Percentiles rank a stretch among this genome's conserved stretches.
Conservation (phyloP, 2,329 filamentous ascomycete species). For the Diaporthe citrichinensis region DNA sequence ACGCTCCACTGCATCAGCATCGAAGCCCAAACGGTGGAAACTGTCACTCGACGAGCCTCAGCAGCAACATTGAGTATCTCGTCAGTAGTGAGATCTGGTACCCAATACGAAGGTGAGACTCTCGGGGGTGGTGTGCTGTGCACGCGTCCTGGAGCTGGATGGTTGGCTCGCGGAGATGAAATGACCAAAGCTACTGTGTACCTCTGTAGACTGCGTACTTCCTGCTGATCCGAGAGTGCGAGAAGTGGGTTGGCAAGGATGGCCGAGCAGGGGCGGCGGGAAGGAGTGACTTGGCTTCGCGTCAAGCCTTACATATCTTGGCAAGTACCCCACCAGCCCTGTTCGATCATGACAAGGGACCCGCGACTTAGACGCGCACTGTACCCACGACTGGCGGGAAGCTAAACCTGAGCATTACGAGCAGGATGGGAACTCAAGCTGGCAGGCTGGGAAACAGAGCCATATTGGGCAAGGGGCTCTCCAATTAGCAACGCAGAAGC, state of each 20-base stretch:
- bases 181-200: slow-evolving; percentile 10
- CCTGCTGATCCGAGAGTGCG: slow-evolving; percentile 22
- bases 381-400: slow-evolving; percentile 29
- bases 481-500: slow-evolving; percentile 6
- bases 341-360: slow-evolving; percentile 3
- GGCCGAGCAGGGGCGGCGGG: slow-evolving; percentile 22
- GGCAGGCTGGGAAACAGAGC: background rate
- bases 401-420: slow-evolving; percentile 27
- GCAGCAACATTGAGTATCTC: background rate
- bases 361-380: slow-evolving; percentile 29
- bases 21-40: background rate
- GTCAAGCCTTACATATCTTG: background rate
- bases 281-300: slow-evolving; percentile 32
- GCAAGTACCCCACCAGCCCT: slow-evolving; percentile 31
- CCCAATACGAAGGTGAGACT: slow-evolving; percentile 1
- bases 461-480: background rate
- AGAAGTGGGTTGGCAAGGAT: slow-evolving; percentile 18
- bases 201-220: background rate
- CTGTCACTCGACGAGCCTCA: background rate
- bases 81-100: background rate
- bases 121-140: background rate
- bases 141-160: slow-evolving; percentile 12
- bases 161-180: slow-evolving; percentile 22
- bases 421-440: background rate
- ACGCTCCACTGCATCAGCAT: background rate